Percentiles rank a stretch among this genome's conserved stretches.
phyloP scores from a whole-genome alignment of 2,329 filamentous ascomycete species.

The Trichoderma guizhouense region DNA sequence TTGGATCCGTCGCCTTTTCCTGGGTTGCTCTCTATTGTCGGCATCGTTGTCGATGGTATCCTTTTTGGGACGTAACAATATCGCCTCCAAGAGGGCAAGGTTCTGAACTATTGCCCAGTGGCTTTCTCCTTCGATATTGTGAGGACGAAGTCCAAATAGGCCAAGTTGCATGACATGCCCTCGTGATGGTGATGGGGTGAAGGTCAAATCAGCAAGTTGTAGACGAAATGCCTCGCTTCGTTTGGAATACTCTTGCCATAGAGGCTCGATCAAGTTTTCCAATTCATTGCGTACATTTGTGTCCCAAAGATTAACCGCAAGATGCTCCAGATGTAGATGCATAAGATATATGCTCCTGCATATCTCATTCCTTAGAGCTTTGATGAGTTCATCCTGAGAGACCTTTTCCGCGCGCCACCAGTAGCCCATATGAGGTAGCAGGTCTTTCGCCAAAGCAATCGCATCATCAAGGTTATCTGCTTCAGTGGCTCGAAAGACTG shows the following conservation, averaged over 20 bases:
- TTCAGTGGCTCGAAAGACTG: constrained; percentile 61
- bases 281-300: constrained; percentile 46
- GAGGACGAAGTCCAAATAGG: constrained; percentile 52
- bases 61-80: constrained; percentile 35
- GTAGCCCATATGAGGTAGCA: constrained; percentile 68
- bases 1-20: constrained; percentile 49
- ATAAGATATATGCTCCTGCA: constrained; percentile 67
- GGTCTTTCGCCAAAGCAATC: constrained; percentile 53
- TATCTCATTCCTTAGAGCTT: constrained; percentile 71
- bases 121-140: constrained; percentile 54
- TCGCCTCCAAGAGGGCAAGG: constrained; percentile 55
- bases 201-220: constrained; percentile 72
- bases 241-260: constrained; percentile 76
- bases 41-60: constrained; percentile 24
- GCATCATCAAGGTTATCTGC: constrained; percentile 66
- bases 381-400: constrained; percentile 58
- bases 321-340: constrained; percentile 58
- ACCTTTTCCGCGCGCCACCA: constrained; percentile 74
- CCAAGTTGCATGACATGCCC: constrained; percentile 44
- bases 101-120: constrained; percentile 59
- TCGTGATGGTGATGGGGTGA: constrained; percentile 45
- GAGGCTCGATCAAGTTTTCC: constrained; percentile 62
- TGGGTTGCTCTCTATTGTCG: constrained; percentile 44
- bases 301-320: constrained; percentile 45
- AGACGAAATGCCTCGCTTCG: constrained; percentile 69